These are phyloP conservation scores for Potentilla sterilis DNA, from an alignment of 306 rosid genomes.

Conservation along the genomic window DNA sequence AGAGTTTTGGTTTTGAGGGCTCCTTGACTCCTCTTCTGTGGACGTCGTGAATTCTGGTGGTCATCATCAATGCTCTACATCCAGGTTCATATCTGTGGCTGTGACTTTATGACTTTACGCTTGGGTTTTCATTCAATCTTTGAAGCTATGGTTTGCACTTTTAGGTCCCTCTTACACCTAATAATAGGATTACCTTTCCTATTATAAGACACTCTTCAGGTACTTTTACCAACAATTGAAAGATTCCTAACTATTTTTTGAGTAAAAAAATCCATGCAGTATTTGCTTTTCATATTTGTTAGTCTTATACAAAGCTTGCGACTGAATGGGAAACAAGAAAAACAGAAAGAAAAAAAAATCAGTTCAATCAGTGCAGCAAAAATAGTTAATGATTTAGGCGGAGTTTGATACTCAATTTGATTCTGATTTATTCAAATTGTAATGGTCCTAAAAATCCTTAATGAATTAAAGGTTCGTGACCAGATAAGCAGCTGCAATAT, in stretches of 20 bases:
- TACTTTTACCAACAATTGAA: not conserved
- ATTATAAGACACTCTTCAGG: not conserved
- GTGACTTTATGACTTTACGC: not conserved
- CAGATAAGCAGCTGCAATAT: not conserved
- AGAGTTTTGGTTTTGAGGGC: not conserved
- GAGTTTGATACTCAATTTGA: not conserved
- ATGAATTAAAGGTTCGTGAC: not conserved
- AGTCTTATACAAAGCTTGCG: not conserved
- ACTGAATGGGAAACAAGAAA: not conserved
- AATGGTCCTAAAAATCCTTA: not conserved
- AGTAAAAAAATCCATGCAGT: not conserved
- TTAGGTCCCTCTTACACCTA: not conserved
- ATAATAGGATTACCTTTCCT: not conserved
- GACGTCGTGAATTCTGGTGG: conserved; percentile 9
- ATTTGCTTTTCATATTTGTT: not conserved
- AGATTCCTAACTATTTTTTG: not conserved
- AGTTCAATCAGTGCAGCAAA: not conserved
- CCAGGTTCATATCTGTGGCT: not conserved
- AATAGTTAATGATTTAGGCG: not conserved
- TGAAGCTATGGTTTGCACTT: not conserved
- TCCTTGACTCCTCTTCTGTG: not conserved
- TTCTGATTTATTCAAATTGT: not conserved
- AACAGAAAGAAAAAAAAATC: too few species aligned
- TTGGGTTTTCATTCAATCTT: not conserved
- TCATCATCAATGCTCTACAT: not conserved